These are phyloP conservation scores for Tricholoma terreum DNA, from an alignment of 768 basidiomycete genomes.

Conservation along the genomic window DNA sequence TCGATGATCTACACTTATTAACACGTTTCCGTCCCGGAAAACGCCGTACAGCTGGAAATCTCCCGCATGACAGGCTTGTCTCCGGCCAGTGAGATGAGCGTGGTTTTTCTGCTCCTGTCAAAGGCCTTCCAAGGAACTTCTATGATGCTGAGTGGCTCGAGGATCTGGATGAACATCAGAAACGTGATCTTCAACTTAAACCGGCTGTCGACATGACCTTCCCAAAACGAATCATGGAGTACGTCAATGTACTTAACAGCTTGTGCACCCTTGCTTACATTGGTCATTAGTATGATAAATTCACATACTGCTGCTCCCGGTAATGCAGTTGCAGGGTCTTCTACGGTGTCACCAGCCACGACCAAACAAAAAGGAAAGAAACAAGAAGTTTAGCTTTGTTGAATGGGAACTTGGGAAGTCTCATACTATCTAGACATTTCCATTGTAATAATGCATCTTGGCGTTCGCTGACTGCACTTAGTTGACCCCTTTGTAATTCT, in stretches of 20 bases:
- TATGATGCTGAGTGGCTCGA: slow-evolving; percentile 7
- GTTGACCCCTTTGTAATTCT: too few relatives aligned
- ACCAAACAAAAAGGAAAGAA: not conserved
- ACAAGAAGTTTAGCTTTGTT: not conserved
- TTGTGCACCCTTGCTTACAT: too few relatives aligned
- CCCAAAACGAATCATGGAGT: not conserved
- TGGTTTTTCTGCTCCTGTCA: not conserved
- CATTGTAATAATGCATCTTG: too few relatives aligned
- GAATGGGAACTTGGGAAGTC: not conserved
- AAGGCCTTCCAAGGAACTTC: slow-evolving; percentile 8
- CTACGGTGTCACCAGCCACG: too few relatives aligned
- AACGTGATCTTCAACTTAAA: slow-evolving; percentile 4
- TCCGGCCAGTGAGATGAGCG: not conserved
- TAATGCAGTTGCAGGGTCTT: too few relatives aligned
- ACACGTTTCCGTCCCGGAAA: slow-evolving; percentile 2
- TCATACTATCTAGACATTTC: too few relatives aligned
- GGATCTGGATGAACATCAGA: slow-evolving; percentile 1
- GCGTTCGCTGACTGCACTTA: too few relatives aligned
- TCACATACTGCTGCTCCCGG: too few relatives aligned
- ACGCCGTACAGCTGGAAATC: not conserved
- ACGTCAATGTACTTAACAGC: not conserved
- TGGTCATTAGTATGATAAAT: too few relatives aligned
- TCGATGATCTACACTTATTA: slow-evolving; percentile 8
- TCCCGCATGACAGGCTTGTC: slow-evolving; percentile 3
- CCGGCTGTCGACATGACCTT: not conserved